phyloP scores from a whole-genome alignment of 2,329 filamentous ascomycete genomes.

The Eutypa lata region DNA sequence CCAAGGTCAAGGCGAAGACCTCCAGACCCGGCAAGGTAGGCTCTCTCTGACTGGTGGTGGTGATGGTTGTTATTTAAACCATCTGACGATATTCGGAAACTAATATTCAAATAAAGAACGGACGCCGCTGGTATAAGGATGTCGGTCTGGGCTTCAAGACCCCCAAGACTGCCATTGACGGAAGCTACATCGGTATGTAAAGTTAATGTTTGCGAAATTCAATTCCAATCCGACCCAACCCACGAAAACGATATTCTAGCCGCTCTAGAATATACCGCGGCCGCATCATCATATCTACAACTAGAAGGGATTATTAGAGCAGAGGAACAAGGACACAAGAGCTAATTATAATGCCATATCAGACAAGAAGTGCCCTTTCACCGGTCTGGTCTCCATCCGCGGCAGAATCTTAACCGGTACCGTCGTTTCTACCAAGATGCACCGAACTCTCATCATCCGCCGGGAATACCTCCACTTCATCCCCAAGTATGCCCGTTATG shows the following conservation, averaged over 20 bases:
- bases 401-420: conserved; percentile 99
- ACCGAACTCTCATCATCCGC: conserved; percentile 98
- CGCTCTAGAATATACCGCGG: not conserved
- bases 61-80: too few species aligned
- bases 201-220: conserved; percentile 6
- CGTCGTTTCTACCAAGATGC: conserved; percentile 99
- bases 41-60: conserved; percentile 5
- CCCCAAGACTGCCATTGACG: conserved; percentile 97
- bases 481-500: conserved; percentile 99
- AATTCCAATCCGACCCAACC: not conserved
- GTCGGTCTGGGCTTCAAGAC: conserved; percentile 99
- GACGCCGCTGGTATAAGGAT: conserved; percentile 83
- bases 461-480: conserved; percentile 99
- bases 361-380: conserved; percentile 99
- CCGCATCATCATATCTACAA: not conserved
- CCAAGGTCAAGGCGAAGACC: conserved; percentile 86
- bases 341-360: conserved; percentile 22
- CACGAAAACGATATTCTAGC: not conserved
- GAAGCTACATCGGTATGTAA: conserved; percentile 95
- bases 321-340: not conserved
- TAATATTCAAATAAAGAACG: conserved; percentile 14
- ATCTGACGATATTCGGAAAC: conserved; percentile 3
- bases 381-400: conserved; percentile 97
- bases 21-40: conserved; percentile 85
- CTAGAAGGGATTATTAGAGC: not conserved